Conservation (phyloP, 352 stramenopile genomes). For the Phytopythium cucurbitacearum region DNA sequence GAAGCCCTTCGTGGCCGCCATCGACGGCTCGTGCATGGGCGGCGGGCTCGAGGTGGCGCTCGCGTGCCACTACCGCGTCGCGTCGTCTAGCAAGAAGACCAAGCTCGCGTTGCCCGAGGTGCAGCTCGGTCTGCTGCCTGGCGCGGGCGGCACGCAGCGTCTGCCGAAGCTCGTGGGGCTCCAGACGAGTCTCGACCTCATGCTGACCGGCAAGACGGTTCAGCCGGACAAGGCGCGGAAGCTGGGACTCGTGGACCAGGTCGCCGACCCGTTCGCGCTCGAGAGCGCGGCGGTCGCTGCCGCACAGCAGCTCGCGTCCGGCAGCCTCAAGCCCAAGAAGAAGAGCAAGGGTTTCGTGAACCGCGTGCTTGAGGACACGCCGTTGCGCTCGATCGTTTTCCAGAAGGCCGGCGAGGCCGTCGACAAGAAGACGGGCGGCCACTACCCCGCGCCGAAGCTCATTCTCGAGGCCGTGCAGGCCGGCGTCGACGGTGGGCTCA, state of each 20-base stretch:
- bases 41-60: constrained; percentile 97
- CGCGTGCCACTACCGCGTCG: constrained; percentile 97
- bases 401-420: constrained; percentile 95
- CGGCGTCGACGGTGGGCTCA: constrained; percentile 76
- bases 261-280: constrained; percentile 88
- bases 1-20: constrained; percentile 94
- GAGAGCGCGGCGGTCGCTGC: constrained; percentile 89
- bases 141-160: constrained; percentile 97
- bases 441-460: constrained; percentile 94
- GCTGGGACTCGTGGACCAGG: constrained; percentile 96
- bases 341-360: constrained; percentile 85
- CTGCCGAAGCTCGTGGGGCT: constrained; percentile 93
- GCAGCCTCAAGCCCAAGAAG: constrained; percentile 91
- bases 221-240: constrained; percentile 95
- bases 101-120: constrained; percentile 96
- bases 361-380: constrained; percentile 93
- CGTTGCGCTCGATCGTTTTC: constrained; percentile 91
- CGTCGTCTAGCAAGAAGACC: constrained; percentile 93
- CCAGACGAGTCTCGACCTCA: constrained; percentile 94
- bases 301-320: constrained; percentile 86
- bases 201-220: constrained; percentile 97
- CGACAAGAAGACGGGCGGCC: constrained; percentile 95
- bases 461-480: constrained; percentile 92
- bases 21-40: constrained; percentile 95
- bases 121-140: constrained; percentile 96